A percentile compares a stretch with the other conserved stretches of the same genome.
Evolutionary conservation across 1,139 yeast genomes (phyloP).

Genomic region (Wickerhamomyces sp.): DNA sequence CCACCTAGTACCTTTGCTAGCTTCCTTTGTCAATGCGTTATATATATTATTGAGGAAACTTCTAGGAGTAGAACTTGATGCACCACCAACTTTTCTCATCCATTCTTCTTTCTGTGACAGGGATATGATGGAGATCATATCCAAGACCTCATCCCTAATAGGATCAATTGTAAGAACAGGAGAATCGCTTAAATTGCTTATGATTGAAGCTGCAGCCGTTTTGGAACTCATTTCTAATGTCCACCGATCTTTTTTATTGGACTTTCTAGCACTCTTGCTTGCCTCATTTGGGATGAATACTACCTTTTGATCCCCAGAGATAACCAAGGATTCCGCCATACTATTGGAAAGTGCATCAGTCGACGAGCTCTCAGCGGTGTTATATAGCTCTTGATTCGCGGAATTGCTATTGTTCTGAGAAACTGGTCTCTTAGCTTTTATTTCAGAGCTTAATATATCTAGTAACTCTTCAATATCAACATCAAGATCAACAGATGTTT

Average conservation of each 20-base stretch:
- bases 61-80: constrained; percentile 61
- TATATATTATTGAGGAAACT: constrained; percentile 74
- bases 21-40: constrained; percentile 67
- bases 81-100: constrained; percentile 78
- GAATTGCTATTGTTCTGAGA: constrained; percentile 2
- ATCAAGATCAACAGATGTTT: constrained; percentile 61
- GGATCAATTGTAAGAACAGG: constrained; percentile 76
- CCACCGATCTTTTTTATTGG: constrained; percentile 78
- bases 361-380: constrained; percentile 22
- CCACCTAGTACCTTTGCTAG: constrained; percentile 66
- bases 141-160: constrained; percentile 73
- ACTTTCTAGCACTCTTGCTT: constrained; percentile 61
- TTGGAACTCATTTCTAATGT: constrained; percentile 70
- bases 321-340: constrained; percentile 16
- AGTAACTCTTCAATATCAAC: constrained; percentile 63
- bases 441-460: constrained; percentile 42
- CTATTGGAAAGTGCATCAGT: constrained; percentile 20
- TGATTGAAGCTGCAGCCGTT: constrained; percentile 50
- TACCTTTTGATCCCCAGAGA: constrained; percentile 48
- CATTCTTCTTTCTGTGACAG: constrained; percentile 82
- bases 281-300: constrained; percentile 63
- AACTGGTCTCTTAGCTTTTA: constrained; percentile 18
- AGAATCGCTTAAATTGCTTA: constrained; percentile 53
- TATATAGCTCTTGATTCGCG: constrained; percentile 15
- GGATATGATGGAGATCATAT: constrained; percentile 75